Base-by-base conservation (phyloP, 306 rosid genomes). In the Senna siamea region DNA sequence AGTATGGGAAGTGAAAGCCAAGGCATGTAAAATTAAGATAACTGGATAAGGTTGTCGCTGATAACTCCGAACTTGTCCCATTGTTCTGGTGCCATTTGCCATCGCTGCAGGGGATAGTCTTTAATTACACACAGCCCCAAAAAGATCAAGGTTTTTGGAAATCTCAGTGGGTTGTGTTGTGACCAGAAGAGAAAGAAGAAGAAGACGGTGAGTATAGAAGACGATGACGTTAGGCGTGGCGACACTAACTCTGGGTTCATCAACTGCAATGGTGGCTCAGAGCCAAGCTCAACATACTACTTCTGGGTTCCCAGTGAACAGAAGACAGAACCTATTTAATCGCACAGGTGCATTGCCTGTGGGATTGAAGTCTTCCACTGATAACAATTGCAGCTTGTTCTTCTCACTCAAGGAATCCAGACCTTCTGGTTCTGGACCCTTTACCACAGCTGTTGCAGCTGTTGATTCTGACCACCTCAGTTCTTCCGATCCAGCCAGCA, bases 391-490 rank as follows among this genome's bases (percentile, higher is more conserved):
- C 78, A 72, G 19, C 61, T 82, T 78, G 60, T 73, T 72, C 76
- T 72, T 75, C 79, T 82, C 86, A 72, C 83, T 78, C 80, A 78
- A 76, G 65, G 66, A 78, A 46, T 63, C 79, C 58, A 28, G 77
- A 46, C 57, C 78, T 47, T 20, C 72, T 34, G 62, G 70, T 47
- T 20, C 72, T 34, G 62, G 70, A 14, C 73, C 89, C 76, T 70
- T 88, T 81, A 84, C 79, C 63, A 71, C 93, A 4, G 84, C 87
- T 64, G 89, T 84, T 66, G 80, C 96, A 11, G 88, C 97, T 79
- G 85, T 92, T 57, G 89, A 91, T 68, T 89, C 97, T 77, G 89
- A 87, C 78, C 76, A 83, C 56, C 59, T 90, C 76, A 85, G 79
- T 79, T 84, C 96, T 62, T 87, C 96, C 66, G 83, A 81, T 80